A percentile compares a stretch with the other conserved stretches of the same genome.
Conservation (phyloP, 257 asterid genomes). For the Schizonepeta tenuifolia region DNA sequence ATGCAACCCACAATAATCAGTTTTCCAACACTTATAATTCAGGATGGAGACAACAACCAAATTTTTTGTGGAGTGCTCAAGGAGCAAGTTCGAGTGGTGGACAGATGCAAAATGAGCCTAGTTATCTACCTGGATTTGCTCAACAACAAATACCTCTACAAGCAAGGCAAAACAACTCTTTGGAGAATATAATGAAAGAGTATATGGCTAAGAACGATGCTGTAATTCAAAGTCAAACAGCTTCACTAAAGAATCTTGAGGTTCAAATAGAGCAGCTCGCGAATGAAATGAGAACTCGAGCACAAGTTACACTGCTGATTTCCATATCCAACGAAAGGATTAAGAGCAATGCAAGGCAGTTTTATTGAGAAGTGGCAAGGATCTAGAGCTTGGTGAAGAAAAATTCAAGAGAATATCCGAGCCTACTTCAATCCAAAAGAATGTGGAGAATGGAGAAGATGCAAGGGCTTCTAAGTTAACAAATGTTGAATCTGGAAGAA, state of each 20-base stretch:
- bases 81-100: too few species aligned
- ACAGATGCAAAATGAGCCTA: too few species aligned
- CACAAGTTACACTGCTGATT: not conserved
- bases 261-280: not conserved
- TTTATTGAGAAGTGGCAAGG: not conserved
- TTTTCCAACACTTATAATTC: too few species aligned
- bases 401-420: not conserved
- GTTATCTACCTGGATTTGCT: not conserved
- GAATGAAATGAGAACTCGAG: not conserved
- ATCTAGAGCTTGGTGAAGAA: too few species aligned
- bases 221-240: not conserved
- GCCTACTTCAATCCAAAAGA: not conserved
- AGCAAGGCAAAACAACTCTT: not conserved
- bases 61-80: too few species aligned
- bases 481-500: not conserved
- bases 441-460: not conserved
- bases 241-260: not conserved
- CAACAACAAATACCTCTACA: not conserved
- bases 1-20: too few species aligned
- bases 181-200: not conserved
- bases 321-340: not conserved
- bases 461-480: not conserved
- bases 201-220: not conserved
- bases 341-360: not conserved
- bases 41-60: too few species aligned